Evolutionary conservation across 495 filamentous ascomycete species (phyloP).

Genomic region (Neurospora sp.): DNA sequence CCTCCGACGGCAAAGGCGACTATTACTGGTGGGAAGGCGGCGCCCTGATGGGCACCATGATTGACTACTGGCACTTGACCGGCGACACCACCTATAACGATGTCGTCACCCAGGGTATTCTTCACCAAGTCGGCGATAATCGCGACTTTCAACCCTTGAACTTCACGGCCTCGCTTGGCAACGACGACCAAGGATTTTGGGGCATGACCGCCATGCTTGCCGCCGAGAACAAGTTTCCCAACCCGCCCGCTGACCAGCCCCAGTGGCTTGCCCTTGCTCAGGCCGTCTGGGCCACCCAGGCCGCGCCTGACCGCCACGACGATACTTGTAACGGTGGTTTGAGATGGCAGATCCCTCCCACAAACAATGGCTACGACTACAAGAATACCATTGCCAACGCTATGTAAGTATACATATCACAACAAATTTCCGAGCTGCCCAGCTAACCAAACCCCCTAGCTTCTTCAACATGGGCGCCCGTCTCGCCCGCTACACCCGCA

Average conservation of each 20-base stretch:
- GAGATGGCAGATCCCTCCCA: constrained; percentile 69
- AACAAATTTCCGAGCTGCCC: constrained; percentile 33
- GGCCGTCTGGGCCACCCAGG: constrained; percentile 66
- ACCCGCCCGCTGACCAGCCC: constrained; percentile 45
- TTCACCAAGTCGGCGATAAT: constrained; percentile 51
- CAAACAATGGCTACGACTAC: constrained; percentile 72
- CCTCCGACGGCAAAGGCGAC: constrained; percentile 31
- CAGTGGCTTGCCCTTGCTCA: constrained; percentile 70
- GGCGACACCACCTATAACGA: constrained; percentile 57
- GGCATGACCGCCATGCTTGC: constrained; percentile 67
- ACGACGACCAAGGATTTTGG: constrained; percentile 84
- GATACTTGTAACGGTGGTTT: constrained; percentile 60
- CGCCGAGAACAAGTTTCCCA: constrained; percentile 60
- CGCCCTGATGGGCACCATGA: constrained; percentile 45
- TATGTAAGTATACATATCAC: neutral
- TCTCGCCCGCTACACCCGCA: constrained; percentile 65
- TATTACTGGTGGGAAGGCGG: constrained; percentile 52
- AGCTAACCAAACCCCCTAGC: constrained; percentile 31
- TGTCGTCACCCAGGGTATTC: constrained; percentile 46
- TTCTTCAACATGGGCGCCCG: constrained; percentile 78
- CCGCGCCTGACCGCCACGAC: constrained; percentile 45
- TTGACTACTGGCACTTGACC: constrained; percentile 65
- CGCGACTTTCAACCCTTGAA: constrained; percentile 57
- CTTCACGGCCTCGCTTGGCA: constrained; percentile 63
- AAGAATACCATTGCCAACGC: constrained; percentile 59